Evolutionary conservation across 2,329 filamentous ascomycete genomes (phyloP).

Genomic region (Herpotrichia juniperi): DNA sequence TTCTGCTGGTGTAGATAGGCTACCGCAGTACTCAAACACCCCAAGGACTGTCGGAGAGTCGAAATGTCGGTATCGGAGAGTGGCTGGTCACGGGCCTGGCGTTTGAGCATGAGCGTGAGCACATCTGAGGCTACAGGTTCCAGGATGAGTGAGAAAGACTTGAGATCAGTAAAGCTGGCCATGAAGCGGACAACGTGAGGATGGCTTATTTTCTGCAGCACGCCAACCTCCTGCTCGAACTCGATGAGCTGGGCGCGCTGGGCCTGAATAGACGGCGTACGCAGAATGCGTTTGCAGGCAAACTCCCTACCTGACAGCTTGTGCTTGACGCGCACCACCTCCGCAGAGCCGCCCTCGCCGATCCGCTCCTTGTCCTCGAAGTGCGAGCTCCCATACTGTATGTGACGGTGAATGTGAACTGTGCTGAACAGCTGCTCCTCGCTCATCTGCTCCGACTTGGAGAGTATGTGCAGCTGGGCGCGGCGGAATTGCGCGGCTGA

Average conservation of each 20-base stretch:
- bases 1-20: conserved; percentile 2
- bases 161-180: conserved; percentile 36
- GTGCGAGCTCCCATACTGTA: conserved; percentile 9
- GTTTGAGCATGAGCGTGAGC: conserved; percentile 10
- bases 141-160: conserved; percentile 25
- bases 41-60: conserved; percentile 5
- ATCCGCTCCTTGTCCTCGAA: conserved; percentile 22
- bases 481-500: conserved; percentile 10
- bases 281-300: conserved; percentile 26
- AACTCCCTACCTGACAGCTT: conserved; percentile 24
- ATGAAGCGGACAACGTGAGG: conserved; percentile 25
- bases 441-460: conserved; percentile 19
- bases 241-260: conserved; percentile 11
- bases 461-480: conserved; percentile 20
- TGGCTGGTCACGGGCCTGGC: conserved; percentile 18
- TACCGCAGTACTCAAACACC: conserved; percentile 1
- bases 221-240: conserved; percentile 21
- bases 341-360: conserved; percentile 21
- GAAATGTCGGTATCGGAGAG: background rate
- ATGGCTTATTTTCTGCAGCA: conserved; percentile 20
- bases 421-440: conserved; percentile 17
- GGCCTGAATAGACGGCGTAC: conserved; percentile 15
- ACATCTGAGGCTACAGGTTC: conserved; percentile 16
- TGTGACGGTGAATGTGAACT: conserved; percentile 16
- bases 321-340: conserved; percentile 20